Conservation (phyloP, 192 early-diverging fungal genomes). For the Entomortierella lignicola region DNA sequence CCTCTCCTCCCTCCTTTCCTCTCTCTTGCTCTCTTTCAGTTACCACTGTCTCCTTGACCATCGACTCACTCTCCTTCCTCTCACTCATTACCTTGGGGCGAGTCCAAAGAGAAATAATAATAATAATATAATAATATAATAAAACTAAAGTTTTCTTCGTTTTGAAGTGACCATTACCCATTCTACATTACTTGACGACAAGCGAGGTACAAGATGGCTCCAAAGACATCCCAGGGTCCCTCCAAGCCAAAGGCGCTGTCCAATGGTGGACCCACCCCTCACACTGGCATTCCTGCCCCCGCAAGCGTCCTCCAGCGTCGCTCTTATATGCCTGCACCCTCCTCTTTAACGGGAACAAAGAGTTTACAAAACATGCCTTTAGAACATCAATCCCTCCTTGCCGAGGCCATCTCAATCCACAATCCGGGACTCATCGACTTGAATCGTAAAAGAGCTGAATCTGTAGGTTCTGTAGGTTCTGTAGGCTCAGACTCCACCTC, state of each 20-base stretch:
- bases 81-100: not conserved
- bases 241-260: constrained; percentile 39
- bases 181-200: not conserved
- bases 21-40: not conserved
- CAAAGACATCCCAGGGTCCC: constrained; percentile 25
- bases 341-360: constrained; percentile 13
- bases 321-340: constrained; percentile 8
- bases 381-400: constrained; percentile 53
- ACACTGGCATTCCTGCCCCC: constrained; percentile 33
- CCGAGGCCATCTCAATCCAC: constrained; percentile 50
- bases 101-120: not conserved
- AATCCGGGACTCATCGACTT: constrained; percentile 22
- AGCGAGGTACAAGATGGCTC: constrained; percentile 18
- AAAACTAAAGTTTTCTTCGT: no score
- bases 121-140: no score
- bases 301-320: constrained; percentile 17
- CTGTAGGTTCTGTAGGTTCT: constrained; percentile 5
- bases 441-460: constrained; percentile 29
- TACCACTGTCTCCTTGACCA: not conserved
- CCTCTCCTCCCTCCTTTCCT: no score
- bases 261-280: constrained; percentile 23
- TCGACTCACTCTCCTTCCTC: not conserved
- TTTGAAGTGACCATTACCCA: not conserved
- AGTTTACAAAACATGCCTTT: constrained; percentile 39
- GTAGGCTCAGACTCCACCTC: not conserved